Evolutionary conservation across 192 early-diverging fungal genomes (phyloP), one percentile per base, ranked within the genome.

Genomic region (Diversispora eburnea): DNA sequence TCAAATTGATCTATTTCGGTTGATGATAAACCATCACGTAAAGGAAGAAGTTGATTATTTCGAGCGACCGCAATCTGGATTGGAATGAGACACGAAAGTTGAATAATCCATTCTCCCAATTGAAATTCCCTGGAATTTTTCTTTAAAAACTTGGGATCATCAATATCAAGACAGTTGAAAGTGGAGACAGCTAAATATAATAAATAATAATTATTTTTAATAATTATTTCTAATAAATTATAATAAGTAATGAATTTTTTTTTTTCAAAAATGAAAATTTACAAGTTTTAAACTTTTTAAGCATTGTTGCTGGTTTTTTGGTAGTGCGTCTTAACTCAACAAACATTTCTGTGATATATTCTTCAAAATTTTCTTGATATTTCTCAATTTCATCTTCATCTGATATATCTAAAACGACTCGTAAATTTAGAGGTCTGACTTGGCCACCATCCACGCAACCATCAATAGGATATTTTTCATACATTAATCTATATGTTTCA

Each of bases 41-140:
- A 51, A 10, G 67, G 49, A 0, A 56, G 6, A 47, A 75, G 72
- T 9, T 47, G n/a, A 67, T 75, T 70, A 19, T 75, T 59, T 69
- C 39, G 25, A n/a, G 74, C 74, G 4, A 75, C 67, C 4, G 74
- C 74, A 49, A 75, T 69, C 47, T 75, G 60, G 22, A 57, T 43
- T 45, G 54, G 67, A 33, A 71, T 58, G 20, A 71, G 19, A 25
- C 7, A 41, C 22, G 20, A 71, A 7, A 71, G n/a, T 12, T 71
- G 54, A 49, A 71, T 58, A 1, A 71, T 42, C 69, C 69, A 71
- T 71, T 49, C 69, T 4, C 52, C 45, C 13, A 51, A 7, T 33
- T 51, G 19, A 39, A 17, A 67, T 51, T 17, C 19, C 9, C 8
- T 25, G 4, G 66, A 13, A 51, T 25, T 48, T 52, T 67, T 33